Base-by-base conservation (phyloP, 2,329 filamentous ascomycete species). In the Pestalotiopsis sp. region DNA sequence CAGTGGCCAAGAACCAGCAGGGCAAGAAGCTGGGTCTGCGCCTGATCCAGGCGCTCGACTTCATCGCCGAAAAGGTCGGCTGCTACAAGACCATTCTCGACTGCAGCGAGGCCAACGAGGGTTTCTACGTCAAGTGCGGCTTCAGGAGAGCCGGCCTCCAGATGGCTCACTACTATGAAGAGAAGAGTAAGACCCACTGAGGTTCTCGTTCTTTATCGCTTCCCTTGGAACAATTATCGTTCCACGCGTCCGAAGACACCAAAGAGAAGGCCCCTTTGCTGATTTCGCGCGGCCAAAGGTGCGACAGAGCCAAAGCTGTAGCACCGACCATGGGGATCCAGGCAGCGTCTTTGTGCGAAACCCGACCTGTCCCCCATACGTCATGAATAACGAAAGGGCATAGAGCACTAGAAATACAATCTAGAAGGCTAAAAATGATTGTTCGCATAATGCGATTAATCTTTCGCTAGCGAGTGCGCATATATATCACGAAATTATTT, bases 61-160 rank as follows among this genome's bases (percentile, higher is more conserved):
- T 87, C 78, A 90, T 98, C 69, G 94, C 94, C 66, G 89, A 93
- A 78, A 94, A 94, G 78, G 91, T 96, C 68, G 96, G 95, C 66
- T 98, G 95, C 82, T 98, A 98, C 82, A 98, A 96, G 91, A 94
- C 90, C 72, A 98, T 99, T 73, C 88, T 98, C 71, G 95, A 98
- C 81, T 99, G 96, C 84, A 97, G 92, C 72, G 95, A 98, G 81
- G 89, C 92, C 74, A 99, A 98, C 79, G 94, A 97, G 81, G 95
- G 94, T 24, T 98, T 99, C 84, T 99, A 99, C 80, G 87, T 97
- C 80, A 98, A 98, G 86, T 98, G 96, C 81, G 95, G 95, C 68
- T 98, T 97, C 81, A 92, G 94, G 81, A 86, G 94, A 70, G 95
- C 94, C 35, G 96, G 96, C 17, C 83, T 98, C 67, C 93, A 99